Conservation (phyloP, 2,329 filamentous ascomycete genomes). For the Seiridium unicorne region DNA sequence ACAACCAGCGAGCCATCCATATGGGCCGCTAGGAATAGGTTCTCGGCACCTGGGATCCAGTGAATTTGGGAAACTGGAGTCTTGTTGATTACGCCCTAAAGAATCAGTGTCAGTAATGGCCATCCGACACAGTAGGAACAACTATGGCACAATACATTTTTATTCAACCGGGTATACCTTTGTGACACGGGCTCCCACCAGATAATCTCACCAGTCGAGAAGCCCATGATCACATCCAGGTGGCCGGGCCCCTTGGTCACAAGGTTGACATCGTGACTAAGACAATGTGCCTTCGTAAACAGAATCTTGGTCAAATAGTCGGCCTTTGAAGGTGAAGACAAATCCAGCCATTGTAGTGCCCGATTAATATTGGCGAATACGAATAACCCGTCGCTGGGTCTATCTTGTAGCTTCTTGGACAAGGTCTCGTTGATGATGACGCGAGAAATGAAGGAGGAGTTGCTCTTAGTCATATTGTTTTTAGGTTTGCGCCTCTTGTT, state of each 20-base stretch:
- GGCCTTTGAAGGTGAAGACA: constrained; percentile 74
- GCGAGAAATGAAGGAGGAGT: constrained; percentile 96
- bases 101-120: not conserved
- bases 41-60: constrained; percentile 94
- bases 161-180: constrained; percentile 92
- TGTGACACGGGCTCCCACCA: constrained; percentile 98
- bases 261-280: constrained; percentile 90
- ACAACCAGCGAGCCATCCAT: constrained; percentile 89
- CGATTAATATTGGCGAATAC: constrained; percentile 95
- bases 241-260: constrained; percentile 77
- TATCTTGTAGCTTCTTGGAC: constrained; percentile 76
- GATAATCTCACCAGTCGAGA: constrained; percentile 93
- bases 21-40: constrained; percentile 86
- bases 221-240: constrained; percentile 91
- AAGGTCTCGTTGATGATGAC: constrained; percentile 87
- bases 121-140: not conserved
- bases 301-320: constrained; percentile 94
- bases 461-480: constrained; percentile 97
- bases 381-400: constrained; percentile 75
- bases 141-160: constrained; percentile 64
- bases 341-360: constrained; percentile 93
- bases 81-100: constrained; percentile 80
- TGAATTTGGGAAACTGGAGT: constrained; percentile 83
- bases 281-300: constrained; percentile 92
- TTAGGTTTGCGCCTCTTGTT: constrained; percentile 90